Percentiles rank a stretch among this genome's conserved stretches.
Evolutionary conservation across 179 eudicot genomes (phyloP).

Genomic region (Pouteria campechiana): DNA sequence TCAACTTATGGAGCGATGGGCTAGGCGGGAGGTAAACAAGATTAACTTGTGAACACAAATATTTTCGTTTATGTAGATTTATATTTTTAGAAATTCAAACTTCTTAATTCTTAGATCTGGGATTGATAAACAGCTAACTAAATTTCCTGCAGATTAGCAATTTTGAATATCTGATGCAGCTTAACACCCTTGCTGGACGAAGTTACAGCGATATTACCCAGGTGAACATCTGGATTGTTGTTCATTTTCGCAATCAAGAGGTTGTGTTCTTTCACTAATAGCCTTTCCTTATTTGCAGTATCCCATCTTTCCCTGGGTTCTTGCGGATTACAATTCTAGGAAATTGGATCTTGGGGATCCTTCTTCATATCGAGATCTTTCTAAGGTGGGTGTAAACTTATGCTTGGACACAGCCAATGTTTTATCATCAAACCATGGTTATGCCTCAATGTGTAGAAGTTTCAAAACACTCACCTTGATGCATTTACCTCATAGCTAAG

Average conservation of each 20-base stretch:
- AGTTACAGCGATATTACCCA: slow-evolving; percentile 98
- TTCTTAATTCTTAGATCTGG: background rate
- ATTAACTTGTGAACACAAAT: background rate
- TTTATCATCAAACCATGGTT: too few species aligned
- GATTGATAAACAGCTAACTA: background rate
- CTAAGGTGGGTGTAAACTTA: too few species aligned
- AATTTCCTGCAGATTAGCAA: slow-evolving; percentile 84
- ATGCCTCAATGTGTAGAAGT: too few species aligned
- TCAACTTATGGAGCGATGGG: slow-evolving; percentile 99
- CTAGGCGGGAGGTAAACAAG: slow-evolving; percentile 83
- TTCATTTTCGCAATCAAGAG: background rate
- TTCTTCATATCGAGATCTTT: slow-evolving; percentile 88
- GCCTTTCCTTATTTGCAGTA: slow-evolving; percentile 52
- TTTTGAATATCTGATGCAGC: slow-evolving; percentile 98
- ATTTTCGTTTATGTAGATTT: slow-evolving; percentile 1
- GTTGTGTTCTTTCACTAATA: slow-evolving; percentile 6
- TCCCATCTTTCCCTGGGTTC: slow-evolving; percentile 99
- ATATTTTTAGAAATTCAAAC: background rate
- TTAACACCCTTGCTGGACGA: slow-evolving; percentile 97
- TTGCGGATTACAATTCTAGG: slow-evolving; percentile 81
- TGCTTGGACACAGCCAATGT: too few species aligned
- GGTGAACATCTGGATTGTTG: slow-evolving; percentile 41
- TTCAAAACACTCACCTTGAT: background rate
- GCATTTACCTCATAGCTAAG: background rate
- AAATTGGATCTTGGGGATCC: slow-evolving; percentile 66